Evolutionary conservation across 2,329 filamentous ascomycete species (phyloP).

Genomic region (Colletotrichum lentis): DNA sequence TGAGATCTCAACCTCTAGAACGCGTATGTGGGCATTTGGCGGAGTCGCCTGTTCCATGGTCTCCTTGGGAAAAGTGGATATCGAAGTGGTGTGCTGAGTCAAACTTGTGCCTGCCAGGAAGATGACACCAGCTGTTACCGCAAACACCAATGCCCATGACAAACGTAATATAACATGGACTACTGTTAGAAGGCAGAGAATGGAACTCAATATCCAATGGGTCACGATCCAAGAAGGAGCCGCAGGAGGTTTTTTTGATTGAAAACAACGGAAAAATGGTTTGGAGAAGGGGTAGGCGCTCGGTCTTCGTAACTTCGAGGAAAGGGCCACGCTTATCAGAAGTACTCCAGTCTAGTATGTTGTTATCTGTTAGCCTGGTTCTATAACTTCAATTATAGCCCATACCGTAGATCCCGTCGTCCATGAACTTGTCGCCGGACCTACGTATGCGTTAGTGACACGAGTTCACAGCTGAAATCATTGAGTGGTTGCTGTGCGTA

Average conservation of each 20-base stretch:
- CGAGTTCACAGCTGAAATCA: not conserved
- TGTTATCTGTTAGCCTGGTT: not conserved
- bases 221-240: not conserved
- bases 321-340: not conserved
- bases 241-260: not conserved
- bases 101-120: slow-evolving; percentile 3
- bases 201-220: not conserved
- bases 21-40: not conserved
- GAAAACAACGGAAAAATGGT: not conserved
- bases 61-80: not conserved
- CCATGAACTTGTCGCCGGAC: slow-evolving; percentile 1
- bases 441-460: not conserved
- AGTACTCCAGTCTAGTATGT: not conserved
- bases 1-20: not conserved
- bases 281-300: not conserved
- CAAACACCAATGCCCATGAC: not conserved
- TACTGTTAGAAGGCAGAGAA: not conserved
- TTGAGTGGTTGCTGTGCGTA: not conserved
- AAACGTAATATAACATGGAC: not conserved
- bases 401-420: slow-evolving; percentile 3
- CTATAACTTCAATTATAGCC: not conserved
- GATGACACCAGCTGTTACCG: not conserved
- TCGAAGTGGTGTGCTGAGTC: not conserved
- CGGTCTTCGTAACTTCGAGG: not conserved
- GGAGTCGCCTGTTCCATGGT: not conserved